A percentile compares a stretch with the other conserved stretches of the same genome.
These are phyloP conservation scores for Cercospora sp. DNA, from an alignment of 2,329 filamentous ascomycete genomes.

Conservation along the genomic window DNA sequence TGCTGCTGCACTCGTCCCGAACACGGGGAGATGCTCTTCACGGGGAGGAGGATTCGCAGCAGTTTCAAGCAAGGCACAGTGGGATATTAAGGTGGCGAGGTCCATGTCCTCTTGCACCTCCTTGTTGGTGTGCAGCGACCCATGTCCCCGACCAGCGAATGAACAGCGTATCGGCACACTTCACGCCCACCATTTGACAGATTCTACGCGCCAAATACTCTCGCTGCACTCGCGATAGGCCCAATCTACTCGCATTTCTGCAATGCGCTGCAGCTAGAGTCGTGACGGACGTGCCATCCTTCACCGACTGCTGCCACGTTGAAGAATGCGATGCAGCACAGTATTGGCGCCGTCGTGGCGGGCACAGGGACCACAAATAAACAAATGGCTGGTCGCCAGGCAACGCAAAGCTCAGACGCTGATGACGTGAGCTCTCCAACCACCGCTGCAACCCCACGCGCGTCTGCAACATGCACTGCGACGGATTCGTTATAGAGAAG, in stretches of 20 bases:
- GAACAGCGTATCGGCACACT: background rate
- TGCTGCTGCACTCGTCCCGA: background rate
- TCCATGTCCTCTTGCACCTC: background rate
- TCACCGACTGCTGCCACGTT: conserved; percentile 5
- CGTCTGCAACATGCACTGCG: background rate
- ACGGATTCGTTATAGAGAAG: background rate
- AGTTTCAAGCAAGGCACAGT: background rate
- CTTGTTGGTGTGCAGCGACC: conserved; percentile 4
- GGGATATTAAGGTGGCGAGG: conserved; percentile 3
- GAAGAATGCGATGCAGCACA: background rate
- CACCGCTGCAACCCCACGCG: background rate
- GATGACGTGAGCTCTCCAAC: background rate
- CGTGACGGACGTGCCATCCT: background rate
- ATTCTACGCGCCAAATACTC: background rate
- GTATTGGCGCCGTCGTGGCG: background rate
- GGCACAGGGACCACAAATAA: background rate
- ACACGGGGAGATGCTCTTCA: background rate
- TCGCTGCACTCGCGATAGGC: background rate
- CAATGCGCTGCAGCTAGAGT: conserved; percentile 1
- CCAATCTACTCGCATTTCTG: background rate
- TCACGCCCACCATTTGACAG: background rate
- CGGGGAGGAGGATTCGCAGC: background rate
- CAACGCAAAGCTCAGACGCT: background rate
- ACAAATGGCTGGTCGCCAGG: conserved; percentile 1
- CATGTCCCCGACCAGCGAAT: conserved; percentile 3